Percentiles rank a stretch among this genome's conserved stretches.
These are phyloP conservation scores for Purpureocillium lavendulum DNA, from an alignment of 2,329 filamentous ascomycete species.

Conservation along the genomic window DNA sequence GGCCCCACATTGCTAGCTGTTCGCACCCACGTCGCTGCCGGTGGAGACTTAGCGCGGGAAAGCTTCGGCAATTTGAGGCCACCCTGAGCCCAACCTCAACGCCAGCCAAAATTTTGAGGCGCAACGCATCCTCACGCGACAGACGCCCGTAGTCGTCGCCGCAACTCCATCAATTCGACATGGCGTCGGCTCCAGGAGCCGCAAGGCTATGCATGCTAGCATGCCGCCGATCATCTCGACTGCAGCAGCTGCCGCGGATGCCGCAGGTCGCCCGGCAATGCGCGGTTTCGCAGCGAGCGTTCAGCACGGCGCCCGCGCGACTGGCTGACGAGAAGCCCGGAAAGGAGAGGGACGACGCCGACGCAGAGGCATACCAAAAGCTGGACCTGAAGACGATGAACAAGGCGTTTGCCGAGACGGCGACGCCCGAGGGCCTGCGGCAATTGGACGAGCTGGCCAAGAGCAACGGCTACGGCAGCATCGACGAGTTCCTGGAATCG, in stretches of 20 bases:
- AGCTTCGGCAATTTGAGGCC: conserved; percentile 13
- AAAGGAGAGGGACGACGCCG: conserved; percentile 11
- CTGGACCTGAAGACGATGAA: conserved; percentile 23
- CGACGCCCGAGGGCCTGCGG: conserved; percentile 21
- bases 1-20: no score
- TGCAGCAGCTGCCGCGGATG: conserved; percentile 13
- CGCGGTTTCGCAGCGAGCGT: conserved; percentile 14
- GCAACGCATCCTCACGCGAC: conserved; percentile 10
- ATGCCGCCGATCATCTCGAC: conserved; percentile 20
- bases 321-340: background rate
- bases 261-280: conserved; percentile 15
- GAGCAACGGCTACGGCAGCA: no score
- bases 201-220: conserved; percentile 25
- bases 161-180: conserved; percentile 16
- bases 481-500: conserved; percentile 9
- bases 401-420: conserved; percentile 17
- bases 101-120: conserved; percentile 23
- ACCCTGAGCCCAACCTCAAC: conserved; percentile 7
- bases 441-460: conserved; percentile 18
- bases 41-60: conserved; percentile 9
- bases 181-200: conserved; percentile 30
- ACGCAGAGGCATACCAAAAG: conserved; percentile 10
- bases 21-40: no score
- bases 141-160: conserved; percentile 15
- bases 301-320: conserved; percentile 22